Base-by-base conservation (phyloP, 345 rosid species). In the Hypericum androsaemum region DNA sequence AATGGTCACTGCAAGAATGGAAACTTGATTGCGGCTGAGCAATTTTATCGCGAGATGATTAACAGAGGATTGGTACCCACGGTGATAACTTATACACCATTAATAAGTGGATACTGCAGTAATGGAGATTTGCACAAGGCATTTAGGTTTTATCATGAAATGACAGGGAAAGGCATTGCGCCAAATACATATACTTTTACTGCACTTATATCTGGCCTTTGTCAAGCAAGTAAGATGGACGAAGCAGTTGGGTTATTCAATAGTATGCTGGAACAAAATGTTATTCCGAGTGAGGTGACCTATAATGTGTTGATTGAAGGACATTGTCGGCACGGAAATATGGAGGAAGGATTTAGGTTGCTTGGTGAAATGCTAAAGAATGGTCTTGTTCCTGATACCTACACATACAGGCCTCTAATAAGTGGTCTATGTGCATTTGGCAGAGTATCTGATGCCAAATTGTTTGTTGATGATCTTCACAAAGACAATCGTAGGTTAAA, bases 281-380 rank as follows among this genome's bases (percentile, higher is more conserved):
- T 88, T 51, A 43, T 63, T 67, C 98, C 96, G 54, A 92, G 72
- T 66, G 84, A 67, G 65, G 83, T 92, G 57, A 81, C 92, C 6
- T 92, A 83, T 61, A 92, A 92, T 67, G 83, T 85, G 57, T 58
- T 92, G 78, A 88, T 92, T 5, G 94, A 83, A 64, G 94, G 88
- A 49, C 64, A 78, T 42, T 78, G 89, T 50, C 73, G 59, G 71
- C 73, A 65, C 37, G 89, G 89, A 47, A 69, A 78, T 58, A 68
- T 63, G 22, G 47, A 39, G 50, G 81, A 65, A 70, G 95, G 95
- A 50, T 88, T 85, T 58, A 63, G 66, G 60, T 68, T 92, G 67
- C 74, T 70, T 12, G 56, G 64, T 39, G 86, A 83, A 69, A 92
- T 92, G 98, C 53, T 65, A 2, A 62, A 50, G 57, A 88, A 68